Percentiles rank a stretch among this genome's conserved stretches.
Evolutionary conservation across 2,329 filamentous ascomycete genomes (phyloP).

Genomic region (Aspergillus sp.): DNA sequence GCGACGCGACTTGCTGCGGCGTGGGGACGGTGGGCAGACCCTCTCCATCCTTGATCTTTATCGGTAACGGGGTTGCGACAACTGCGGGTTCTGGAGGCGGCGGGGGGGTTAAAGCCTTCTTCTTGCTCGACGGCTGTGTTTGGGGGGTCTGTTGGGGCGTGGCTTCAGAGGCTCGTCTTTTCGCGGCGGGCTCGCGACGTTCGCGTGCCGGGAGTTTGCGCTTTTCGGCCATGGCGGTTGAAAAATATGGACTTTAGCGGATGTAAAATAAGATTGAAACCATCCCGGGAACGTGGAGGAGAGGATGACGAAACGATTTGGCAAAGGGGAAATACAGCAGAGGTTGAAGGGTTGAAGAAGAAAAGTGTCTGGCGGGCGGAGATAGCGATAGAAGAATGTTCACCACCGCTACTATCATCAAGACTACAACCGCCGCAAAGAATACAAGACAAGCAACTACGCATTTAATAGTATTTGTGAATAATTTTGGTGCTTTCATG

Average conservation of each 20-base stretch:
- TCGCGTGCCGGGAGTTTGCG: slow-evolving; percentile 38
- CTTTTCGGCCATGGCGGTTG: slow-evolving; percentile 34
- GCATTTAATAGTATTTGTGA: no score
- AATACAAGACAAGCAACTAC: no score
- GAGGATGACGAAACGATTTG: slow-evolving; percentile 8
- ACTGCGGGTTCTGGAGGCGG: slow-evolving; percentile 23
- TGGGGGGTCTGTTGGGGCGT: slow-evolving; percentile 18
- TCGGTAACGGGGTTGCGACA: slow-evolving; percentile 42
- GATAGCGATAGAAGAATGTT: not conserved
- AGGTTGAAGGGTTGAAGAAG: slow-evolving; percentile 14
- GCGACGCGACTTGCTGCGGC: slow-evolving; percentile 39
- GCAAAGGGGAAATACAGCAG: slow-evolving; percentile 2
- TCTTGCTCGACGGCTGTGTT: slow-evolving; percentile 14
- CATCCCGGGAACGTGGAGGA: slow-evolving; percentile 13
- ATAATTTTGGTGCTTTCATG: no score
- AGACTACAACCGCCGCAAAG: not conserved
- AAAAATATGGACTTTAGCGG: not conserved
- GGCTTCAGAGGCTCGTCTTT: slow-evolving; percentile 37
- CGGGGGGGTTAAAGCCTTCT: slow-evolving; percentile 29
- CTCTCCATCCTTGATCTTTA: slow-evolving; percentile 47
- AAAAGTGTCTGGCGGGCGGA: not conserved
- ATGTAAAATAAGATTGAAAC: slow-evolving; percentile 3
- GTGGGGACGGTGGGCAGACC: slow-evolving; percentile 48
- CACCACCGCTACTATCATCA: not conserved
- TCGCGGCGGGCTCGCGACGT: slow-evolving; percentile 38